phyloP scores from a whole-genome alignment of 129 eudicot genomes.

The Calendula officinalis region DNA sequence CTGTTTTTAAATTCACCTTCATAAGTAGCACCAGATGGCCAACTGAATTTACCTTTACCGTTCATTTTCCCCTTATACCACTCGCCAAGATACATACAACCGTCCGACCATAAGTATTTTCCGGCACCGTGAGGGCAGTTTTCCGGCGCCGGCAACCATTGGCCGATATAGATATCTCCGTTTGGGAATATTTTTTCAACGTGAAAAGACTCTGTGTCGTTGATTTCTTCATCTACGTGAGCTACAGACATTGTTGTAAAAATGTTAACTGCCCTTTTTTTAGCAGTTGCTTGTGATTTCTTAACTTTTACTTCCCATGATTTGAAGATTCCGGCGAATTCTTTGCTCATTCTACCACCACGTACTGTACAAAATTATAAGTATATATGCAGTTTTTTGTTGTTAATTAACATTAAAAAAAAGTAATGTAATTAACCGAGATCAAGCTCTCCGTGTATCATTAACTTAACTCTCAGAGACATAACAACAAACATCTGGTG shows the following conservation, averaged over 20 bases:
- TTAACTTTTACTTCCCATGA: slow-evolving; percentile 54
- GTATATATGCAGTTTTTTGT: background rate
- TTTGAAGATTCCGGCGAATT: slow-evolving; percentile 52
- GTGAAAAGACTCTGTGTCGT: slow-evolving; percentile 36
- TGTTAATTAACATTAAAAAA: background rate
- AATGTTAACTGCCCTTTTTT: slow-evolving; percentile 53
- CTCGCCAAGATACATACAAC: slow-evolving; percentile 83
- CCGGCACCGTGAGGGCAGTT: slow-evolving; percentile 79
- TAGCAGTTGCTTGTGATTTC: slow-evolving; percentile 58
- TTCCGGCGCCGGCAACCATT: slow-evolving; percentile 52
- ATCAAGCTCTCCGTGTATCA: slow-evolving; percentile 46
- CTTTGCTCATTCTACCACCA: slow-evolving; percentile 49
- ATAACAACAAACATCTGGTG: slow-evolving; percentile 35
- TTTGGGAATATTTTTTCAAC: slow-evolving; percentile 50
- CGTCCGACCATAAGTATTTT: slow-evolving; percentile 81
- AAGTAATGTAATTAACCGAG: slow-evolving; percentile 34
- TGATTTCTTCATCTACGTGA: slow-evolving; percentile 73
- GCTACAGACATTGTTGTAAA: slow-evolving; percentile 93
- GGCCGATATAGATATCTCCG: slow-evolving; percentile 73
- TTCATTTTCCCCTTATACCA: slow-evolving; percentile 62
- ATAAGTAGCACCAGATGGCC: slow-evolving; percentile 86
- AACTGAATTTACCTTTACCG: slow-evolving; percentile 77
- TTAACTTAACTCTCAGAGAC: slow-evolving; percentile 32
- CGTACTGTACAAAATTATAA: slow-evolving; percentile 3
- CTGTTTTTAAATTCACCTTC: slow-evolving; percentile 84